Evolutionary conservation across 2,329 filamentous ascomycete species (phyloP).

Genomic region (Fusarium tuaranense): DNA sequence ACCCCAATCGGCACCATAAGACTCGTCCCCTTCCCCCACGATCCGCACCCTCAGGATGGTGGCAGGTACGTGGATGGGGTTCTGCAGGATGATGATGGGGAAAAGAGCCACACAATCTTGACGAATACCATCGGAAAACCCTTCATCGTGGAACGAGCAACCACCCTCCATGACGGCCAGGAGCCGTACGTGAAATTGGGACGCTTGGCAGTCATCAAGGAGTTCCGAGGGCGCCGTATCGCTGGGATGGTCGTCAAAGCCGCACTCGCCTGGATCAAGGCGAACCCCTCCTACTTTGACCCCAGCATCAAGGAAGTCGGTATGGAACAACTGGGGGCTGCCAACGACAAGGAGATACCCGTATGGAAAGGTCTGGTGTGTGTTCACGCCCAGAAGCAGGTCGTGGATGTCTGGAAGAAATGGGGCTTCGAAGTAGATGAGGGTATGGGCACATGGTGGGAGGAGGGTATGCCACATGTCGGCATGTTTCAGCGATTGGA

Average conservation of each 20-base stretch:
- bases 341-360: constrained; percentile 56
- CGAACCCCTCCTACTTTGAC: constrained; percentile 69
- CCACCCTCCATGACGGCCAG: constrained; percentile 66
- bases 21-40: constrained; percentile 84
- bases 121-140: constrained; percentile 20
- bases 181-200: constrained; percentile 89
- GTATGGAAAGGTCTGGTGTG: constrained; percentile 82
- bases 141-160: constrained; percentile 56
- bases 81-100: constrained; percentile 45
- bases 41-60: constrained; percentile 68
- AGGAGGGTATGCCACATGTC: constrained; percentile 87
- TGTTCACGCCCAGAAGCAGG: constrained; percentile 80
- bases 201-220: constrained; percentile 76
- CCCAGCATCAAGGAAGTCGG: constrained; percentile 59
- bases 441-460: constrained; percentile 80
- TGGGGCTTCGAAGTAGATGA: constrained; percentile 82
- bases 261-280: constrained; percentile 74
- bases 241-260: constrained; percentile 74
- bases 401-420: constrained; percentile 73
- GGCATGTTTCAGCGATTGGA: constrained; percentile 78
- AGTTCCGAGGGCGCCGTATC: constrained; percentile 74
- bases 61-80: constrained; percentile 61
- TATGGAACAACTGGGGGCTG: constrained; percentile 57
- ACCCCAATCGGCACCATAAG: constrained; percentile 79
- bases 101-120: constrained; percentile 2